A percentile compares a stretch with the other conserved stretches of the same genome.
Evolutionary conservation across 768 basidiomycete genomes (phyloP).

Genomic region (Tylopilus rubrobrunneus): DNA sequence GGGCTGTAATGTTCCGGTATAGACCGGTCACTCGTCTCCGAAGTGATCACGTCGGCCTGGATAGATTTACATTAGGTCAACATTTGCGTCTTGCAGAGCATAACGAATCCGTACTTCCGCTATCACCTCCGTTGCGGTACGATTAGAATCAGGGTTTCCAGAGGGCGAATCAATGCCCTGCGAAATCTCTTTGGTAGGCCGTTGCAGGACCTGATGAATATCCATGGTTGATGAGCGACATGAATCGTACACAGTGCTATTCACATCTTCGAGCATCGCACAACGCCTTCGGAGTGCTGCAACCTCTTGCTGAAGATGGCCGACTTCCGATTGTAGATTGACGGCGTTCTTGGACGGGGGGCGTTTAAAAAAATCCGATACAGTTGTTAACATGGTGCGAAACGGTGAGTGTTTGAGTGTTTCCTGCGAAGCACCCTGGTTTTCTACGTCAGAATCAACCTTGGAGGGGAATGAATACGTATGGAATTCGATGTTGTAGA

Average conservation of each 20-base stretch:
- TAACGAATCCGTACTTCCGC: background rate
- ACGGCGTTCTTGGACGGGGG: background rate
- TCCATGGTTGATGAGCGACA: background rate
- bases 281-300: background rate
- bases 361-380: background rate
- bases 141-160: background rate
- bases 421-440: background rate
- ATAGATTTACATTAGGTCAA: background rate
- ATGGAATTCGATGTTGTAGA: background rate
- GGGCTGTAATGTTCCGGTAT: too few relatives aligned
- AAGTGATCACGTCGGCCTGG: background rate
- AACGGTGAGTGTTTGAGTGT: background rate
- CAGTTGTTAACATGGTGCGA: background rate
- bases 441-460: background rate
- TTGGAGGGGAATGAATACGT: background rate
- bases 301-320: background rate
- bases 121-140: background rate
- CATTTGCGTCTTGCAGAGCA: background rate
- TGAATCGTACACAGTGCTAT: background rate
- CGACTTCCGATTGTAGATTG: background rate
- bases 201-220: background rate
- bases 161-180: background rate
- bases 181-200: background rate
- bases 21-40: background rate
- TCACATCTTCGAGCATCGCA: background rate